phyloP scores from a whole-genome alignment of 1,284 basidiomycete species.

The Marasmius sp. region DNA sequence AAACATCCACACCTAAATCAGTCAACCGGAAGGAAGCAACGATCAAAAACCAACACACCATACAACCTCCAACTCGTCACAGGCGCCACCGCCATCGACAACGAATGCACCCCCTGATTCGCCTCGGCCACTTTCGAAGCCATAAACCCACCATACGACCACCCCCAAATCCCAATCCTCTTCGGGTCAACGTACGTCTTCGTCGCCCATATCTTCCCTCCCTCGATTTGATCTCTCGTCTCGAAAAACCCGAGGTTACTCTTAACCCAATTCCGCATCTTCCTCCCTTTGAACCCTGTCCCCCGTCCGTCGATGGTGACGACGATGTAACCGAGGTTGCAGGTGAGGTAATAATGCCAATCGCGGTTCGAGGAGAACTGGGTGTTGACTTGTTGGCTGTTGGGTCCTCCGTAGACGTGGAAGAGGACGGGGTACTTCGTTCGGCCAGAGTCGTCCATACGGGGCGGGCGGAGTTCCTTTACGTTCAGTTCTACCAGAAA shows the following conservation, averaged over 20 bases:
- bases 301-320: conserved; percentile 92
- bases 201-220: conserved; percentile 77
- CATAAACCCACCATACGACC: conserved; percentile 96
- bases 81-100: conserved; percentile 90
- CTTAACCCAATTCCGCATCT: conserved; percentile 81
- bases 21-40: not conserved
- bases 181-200: conserved; percentile 79
- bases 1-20: conserved; percentile 5
- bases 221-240: conserved; percentile 84
- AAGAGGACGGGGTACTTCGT: conserved; percentile 94
- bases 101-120: conserved; percentile 79
- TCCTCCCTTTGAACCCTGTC: conserved; percentile 87
- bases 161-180: conserved; percentile 93
- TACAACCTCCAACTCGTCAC: conserved; percentile 88
- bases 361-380: conserved; percentile 59
- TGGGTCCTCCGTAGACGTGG: conserved; percentile 89
- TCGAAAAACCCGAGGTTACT: conserved; percentile 87
- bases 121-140: conserved; percentile 89
- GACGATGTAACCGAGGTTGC: conserved; percentile 81
- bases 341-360: conserved; percentile 89
- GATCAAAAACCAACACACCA: conserved; percentile 47
- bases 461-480: conserved; percentile 86
- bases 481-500: conserved; percentile 73
- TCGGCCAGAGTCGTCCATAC: conserved; percentile 89
- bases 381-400: conserved; percentile 75